A percentile compares a stretch with the other conserved stretches of the same genome.
These are phyloP conservation scores for Tulasnella sp. DNA, from an alignment of 768 basidiomycete genomes.

Conservation along the genomic window DNA sequence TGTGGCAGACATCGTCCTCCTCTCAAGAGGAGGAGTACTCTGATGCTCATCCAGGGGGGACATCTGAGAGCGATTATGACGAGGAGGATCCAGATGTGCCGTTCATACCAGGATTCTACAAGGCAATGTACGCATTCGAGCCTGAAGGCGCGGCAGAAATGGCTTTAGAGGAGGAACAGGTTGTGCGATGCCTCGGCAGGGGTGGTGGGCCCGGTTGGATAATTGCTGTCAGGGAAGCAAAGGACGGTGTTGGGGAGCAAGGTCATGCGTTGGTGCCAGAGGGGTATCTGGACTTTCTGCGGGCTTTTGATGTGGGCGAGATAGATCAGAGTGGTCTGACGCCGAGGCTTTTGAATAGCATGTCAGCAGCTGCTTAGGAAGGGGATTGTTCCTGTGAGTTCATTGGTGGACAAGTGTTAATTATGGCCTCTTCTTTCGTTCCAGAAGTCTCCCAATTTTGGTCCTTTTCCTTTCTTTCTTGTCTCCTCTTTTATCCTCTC, in stretches of 20 bases:
- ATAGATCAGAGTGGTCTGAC: slow-evolving; percentile 4
- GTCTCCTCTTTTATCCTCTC: no score
- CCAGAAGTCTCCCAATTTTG: no score
- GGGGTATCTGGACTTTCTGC: slow-evolving; percentile 56
- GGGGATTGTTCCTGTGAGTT: no score
- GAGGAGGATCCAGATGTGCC: slow-evolving; percentile 25
- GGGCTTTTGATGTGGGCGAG: slow-evolving; percentile 31
- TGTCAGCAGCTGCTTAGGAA: no score
- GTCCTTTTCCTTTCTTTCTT: no score
- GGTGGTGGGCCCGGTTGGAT: slow-evolving; percentile 78
- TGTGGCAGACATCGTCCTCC: background rate
- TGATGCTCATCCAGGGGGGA: background rate
- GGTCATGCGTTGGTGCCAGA: slow-evolving; percentile 67
- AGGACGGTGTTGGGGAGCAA: slow-evolving; percentile 15
- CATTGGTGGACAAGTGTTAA: no score
- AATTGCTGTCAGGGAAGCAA: slow-evolving; percentile 40
- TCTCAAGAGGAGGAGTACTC: slow-evolving; percentile 2
- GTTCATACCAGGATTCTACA: slow-evolving; percentile 59
- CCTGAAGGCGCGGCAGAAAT: slow-evolving; percentile 79
- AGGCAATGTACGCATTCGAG: slow-evolving; percentile 66
- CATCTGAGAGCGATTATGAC: slow-evolving; percentile 17
- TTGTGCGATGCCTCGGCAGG: slow-evolving; percentile 58
- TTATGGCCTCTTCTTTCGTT: no score
- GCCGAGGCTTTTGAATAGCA: no score
- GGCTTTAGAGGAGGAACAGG: slow-evolving; percentile 63